Percentiles rank a stretch among this genome's conserved stretches.
Conservation (phyloP, 2,329 filamentous ascomycete species). For the Botryotinia convoluta region DNA sequence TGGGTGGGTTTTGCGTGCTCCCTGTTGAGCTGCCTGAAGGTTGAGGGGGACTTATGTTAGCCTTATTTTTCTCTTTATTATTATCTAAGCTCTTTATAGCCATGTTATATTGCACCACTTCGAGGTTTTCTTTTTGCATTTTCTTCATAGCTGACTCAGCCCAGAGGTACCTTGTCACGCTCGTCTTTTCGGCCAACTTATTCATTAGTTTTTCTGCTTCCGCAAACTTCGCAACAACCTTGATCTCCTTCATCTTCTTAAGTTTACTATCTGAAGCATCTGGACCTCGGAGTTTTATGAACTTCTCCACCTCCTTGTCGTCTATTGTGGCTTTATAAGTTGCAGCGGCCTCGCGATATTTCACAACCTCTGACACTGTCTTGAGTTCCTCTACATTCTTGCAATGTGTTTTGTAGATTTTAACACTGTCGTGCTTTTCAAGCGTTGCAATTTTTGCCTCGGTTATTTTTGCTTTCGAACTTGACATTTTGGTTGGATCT, state of each 20-base stretch:
- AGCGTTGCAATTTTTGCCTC: background rate
- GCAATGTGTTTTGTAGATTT: background rate
- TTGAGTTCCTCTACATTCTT: accelerated
- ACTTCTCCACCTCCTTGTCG: background rate
- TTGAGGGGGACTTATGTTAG: background rate
- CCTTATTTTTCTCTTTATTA: background rate
- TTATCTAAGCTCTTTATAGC: no score
- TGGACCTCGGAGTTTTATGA: background rate
- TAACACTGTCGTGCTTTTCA: background rate
- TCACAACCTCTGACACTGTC: background rate
- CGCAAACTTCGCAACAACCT: background rate
- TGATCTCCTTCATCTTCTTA: background rate
- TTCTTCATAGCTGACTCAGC: background rate
- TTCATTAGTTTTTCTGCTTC: accelerated
- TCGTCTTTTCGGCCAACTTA: accelerated
- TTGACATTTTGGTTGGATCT: background rate
- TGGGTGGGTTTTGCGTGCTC: no score
- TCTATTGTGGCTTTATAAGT: background rate
- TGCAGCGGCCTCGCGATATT: accelerated
- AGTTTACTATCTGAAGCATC: background rate
- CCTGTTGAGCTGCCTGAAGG: no score
- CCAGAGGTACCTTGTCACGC: accelerated
- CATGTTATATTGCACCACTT: no score
- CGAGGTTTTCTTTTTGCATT: background rate
- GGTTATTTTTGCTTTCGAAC: background rate